Conservation (phyloP, 768 basidiomycete genomes). For the Panaeolus papilionaceus region DNA sequence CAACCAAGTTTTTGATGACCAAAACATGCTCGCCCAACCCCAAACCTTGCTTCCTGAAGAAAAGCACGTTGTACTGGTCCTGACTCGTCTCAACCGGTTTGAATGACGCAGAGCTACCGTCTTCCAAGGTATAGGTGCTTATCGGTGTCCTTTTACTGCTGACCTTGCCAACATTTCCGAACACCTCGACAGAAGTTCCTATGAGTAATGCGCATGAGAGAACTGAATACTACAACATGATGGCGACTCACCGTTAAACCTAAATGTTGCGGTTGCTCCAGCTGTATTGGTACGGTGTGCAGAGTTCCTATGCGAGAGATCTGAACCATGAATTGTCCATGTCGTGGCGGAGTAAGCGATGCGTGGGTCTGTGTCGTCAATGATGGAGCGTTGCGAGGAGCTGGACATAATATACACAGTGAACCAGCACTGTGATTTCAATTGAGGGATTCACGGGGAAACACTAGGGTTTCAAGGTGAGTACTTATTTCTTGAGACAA, state of each 20-base stretch:
- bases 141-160: not conserved
- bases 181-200: conserved; percentile 1
- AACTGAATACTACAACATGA: not conserved
- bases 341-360: not conserved
- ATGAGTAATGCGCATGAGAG: not conserved
- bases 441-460: not conserved
- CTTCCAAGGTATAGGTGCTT: not conserved
- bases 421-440: not conserved
- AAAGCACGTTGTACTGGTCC: not conserved
- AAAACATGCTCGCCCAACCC: not conserved
- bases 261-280: not conserved
- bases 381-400: not conserved
- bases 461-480: conserved; percentile 3
- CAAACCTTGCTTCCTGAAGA: not conserved
- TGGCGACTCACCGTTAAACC: conserved; percentile 1
- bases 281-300: not conserved
- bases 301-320: not conserved
- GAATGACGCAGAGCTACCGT: not conserved
- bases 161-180: not conserved
- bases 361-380: conserved; percentile 3
- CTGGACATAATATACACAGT: not conserved
- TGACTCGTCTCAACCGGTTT: not conserved
- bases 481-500: not conserved
- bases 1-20: not conserved
- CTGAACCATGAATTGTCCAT: not conserved